phyloP scores from a whole-genome alignment of 768 basidiomycete genomes.

The Amanita molliuscula region DNA sequence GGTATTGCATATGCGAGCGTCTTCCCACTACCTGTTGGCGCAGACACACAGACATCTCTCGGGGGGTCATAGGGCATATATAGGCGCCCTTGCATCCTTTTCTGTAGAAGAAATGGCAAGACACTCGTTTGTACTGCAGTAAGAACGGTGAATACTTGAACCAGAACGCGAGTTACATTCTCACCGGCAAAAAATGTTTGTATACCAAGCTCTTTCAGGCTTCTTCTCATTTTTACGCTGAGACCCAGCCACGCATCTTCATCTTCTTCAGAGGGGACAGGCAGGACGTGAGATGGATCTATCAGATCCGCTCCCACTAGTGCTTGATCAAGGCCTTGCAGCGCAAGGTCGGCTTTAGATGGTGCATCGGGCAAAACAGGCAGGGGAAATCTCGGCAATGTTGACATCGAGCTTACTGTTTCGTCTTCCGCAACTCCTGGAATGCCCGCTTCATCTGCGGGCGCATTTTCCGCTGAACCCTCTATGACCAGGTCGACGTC shows the following conservation, averaged over 20 bases:
- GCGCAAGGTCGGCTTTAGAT: conserved; percentile 55
- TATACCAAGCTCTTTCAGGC: conserved; percentile 72
- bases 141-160: conserved; percentile 1
- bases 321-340: conserved; percentile 73
- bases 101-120: conserved; percentile 67
- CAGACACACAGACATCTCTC: conserved; percentile 85
- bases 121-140: conserved; percentile 77
- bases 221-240: conserved; percentile 45
- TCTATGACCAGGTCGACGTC: background rate
- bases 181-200: conserved; percentile 81
- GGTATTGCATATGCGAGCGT: conserved; percentile 95
- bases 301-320: conserved; percentile 62
- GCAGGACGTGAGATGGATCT: conserved; percentile 35
- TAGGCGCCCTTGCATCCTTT: conserved; percentile 29
- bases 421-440: conserved; percentile 9
- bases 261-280: conserved; percentile 32
- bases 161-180: conserved; percentile 11
- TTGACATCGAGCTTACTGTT: conserved; percentile 18
- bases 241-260: conserved; percentile 39
- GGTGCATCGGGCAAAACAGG: conserved; percentile 60
- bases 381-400: conserved; percentile 61
- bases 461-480: background rate
- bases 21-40: conserved; percentile 97
- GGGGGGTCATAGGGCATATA: conserved; percentile 60
- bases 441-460: conserved; percentile 2